A percentile compares a stretch with the other conserved stretches of the same genome.
Evolutionary conservation across 1,284 basidiomycete species (phyloP).

Genomic region (Albatrellus sp.): DNA sequence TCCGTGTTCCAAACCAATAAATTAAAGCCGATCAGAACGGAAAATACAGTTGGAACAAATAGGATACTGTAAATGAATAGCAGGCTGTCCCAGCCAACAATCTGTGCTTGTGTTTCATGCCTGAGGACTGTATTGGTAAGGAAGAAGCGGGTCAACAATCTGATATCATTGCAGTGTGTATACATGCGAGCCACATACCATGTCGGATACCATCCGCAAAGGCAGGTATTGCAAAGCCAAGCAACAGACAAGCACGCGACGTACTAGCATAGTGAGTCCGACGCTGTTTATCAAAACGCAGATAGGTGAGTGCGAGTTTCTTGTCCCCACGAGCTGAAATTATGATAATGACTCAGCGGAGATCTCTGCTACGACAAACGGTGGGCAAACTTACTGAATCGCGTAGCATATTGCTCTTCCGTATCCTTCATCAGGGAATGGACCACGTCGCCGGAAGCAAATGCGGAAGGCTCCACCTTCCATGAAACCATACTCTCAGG

Average conservation of each 20-base stretch:
- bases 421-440: slow-evolving; percentile 61
- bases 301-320: slow-evolving; percentile 63
- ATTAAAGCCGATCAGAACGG: slow-evolving; percentile 73
- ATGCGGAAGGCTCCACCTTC: slow-evolving; percentile 50
- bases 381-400: slow-evolving; percentile 50
- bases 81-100: slow-evolving; percentile 67
- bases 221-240: slow-evolving; percentile 76
- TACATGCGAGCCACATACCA: slow-evolving; percentile 31
- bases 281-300: slow-evolving; percentile 43
- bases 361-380: not conserved
- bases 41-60: slow-evolving; percentile 67
- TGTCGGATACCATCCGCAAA: slow-evolving; percentile 56
- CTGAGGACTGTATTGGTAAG: slow-evolving; percentile 38
- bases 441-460: slow-evolving; percentile 51
- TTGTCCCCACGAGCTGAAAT: slow-evolving; percentile 65
- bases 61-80: slow-evolving; percentile 76
- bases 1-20: slow-evolving; percentile 65
- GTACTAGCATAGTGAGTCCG: slow-evolving; percentile 70
- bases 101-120: slow-evolving; percentile 35
- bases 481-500: slow-evolving; percentile 1
- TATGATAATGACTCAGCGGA: not conserved
- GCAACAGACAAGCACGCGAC: slow-evolving; percentile 62
- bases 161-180: too few species aligned
- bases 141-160: too few species aligned
- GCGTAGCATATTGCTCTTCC: slow-evolving; percentile 60